Base-by-base conservation (phyloP, 352 stramenopile genomes). In the Globisporangium viniferum region DNA sequence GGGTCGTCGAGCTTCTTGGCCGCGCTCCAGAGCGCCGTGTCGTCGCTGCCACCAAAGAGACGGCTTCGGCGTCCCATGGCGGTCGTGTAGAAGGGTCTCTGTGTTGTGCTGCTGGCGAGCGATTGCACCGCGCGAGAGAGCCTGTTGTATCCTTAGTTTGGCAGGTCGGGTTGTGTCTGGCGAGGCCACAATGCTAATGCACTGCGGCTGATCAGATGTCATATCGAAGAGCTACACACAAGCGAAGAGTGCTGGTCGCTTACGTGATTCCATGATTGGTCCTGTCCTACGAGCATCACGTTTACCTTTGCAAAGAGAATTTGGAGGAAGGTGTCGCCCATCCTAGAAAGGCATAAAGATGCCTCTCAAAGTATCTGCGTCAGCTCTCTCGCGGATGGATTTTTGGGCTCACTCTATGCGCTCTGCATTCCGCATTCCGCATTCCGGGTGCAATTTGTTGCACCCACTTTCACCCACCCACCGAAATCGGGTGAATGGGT, bases 11-110 rank as follows among this genome's bases (percentile, higher is more conserved):
- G 62, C 62, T 69, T 68, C 27, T 63, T 39, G 15, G 67, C 67
- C 15, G 67, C 67, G 62, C 55, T 56, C 67, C 67, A 73, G 66
- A 71, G 66, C 31, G 41, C 66, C 9, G 31, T 44, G 51, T 63
- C 46, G 44, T 64, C 66, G 20, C 46, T 27, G 3, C n/a, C 48
- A 31, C 53, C 51, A 22, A 61, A 54, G 53, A 61, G 27, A 33
- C 56, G 56, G 33, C 56, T 62, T 22, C 56, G 53, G 6, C 59
- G 53, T 8, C 66, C 66, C 66, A 71, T 71, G 14, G 41, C 18
- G 15, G 5, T 39, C 12, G 53, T 36, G 39, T 46, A 24, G 24
- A 24, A 24, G 36, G 10, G 15, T 10, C 5, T 4, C 9, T 31
- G 33, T 24, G n/a, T 31, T 8, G 35, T 53, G 58, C 33, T 53